phyloP scores from a whole-genome alignment of 805 yeast genomes.

The Pichia manshurica region DNA sequence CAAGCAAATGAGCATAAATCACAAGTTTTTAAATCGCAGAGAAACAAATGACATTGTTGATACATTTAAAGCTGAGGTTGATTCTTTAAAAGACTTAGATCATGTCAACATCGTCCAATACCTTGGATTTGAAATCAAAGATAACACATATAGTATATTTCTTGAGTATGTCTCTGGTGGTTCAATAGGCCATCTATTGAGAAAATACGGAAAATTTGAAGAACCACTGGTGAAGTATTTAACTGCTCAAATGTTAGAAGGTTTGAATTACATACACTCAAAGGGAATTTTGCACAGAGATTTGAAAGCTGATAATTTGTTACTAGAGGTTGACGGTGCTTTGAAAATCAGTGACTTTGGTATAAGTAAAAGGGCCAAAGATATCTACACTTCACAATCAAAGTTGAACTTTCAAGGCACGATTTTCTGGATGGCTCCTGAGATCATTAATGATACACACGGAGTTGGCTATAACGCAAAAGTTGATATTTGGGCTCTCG shows the following conservation, averaged over 20 bases:
- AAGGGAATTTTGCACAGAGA: slow-evolving; percentile 89
- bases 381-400: slow-evolving; percentile 84
- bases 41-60: slow-evolving; percentile 60
- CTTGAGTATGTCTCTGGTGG: slow-evolving; percentile 98
- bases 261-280: slow-evolving; percentile 81
- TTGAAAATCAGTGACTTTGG: slow-evolving; percentile 97
- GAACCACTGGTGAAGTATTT: slow-evolving; percentile 68
- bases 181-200: slow-evolving; percentile 79
- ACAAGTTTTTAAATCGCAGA: slow-evolving; percentile 35
- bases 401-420: slow-evolving; percentile 96
- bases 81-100: slow-evolving; percentile 88
- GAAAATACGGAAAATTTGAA: slow-evolving; percentile 79
- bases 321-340: slow-evolving; percentile 85
- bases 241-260: slow-evolving; percentile 74
- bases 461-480: slow-evolving; percentile 95
- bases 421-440: slow-evolving; percentile 99
- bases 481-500: slow-evolving; percentile 96
- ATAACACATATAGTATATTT: slow-evolving; percentile 74
- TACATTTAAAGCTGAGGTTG: slow-evolving; percentile 84
- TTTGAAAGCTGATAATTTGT: slow-evolving; percentile 86
- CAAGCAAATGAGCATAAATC: slow-evolving; percentile 77
- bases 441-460: slow-evolving; percentile 80
- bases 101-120: slow-evolving; percentile 95
- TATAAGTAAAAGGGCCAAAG: slow-evolving; percentile 77
- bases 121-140: slow-evolving; percentile 80